phyloP scores from a whole-genome alignment of 2,329 filamentous ascomycete genomes.

The Claviceps capensis region DNA sequence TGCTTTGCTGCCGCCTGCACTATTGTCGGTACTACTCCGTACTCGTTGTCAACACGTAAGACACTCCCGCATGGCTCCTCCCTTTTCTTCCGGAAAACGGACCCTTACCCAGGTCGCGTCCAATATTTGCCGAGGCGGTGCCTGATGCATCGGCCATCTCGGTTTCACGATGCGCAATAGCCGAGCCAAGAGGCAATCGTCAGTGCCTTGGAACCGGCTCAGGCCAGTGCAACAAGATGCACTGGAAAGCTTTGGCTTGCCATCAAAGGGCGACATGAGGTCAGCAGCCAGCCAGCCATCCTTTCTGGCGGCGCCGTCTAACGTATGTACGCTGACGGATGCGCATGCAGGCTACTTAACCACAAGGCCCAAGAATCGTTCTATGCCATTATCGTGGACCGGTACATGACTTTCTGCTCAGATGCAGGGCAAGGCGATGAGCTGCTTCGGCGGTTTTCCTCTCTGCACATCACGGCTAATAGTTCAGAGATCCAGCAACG shows the following conservation, averaged over 20 bases:
- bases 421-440: conserved; percentile 56
- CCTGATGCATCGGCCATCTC: not conserved
- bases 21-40: too few relatives aligned
- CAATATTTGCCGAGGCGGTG: not conserved
- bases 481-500: not conserved
- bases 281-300: conserved; percentile 23
- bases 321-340: not conserved
- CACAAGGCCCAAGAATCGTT: conserved; percentile 70
- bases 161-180: conserved; percentile 7
- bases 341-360: conserved; percentile 46
- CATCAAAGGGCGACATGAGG: conserved; percentile 84
- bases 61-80: not conserved
- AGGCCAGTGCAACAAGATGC: conserved; percentile 64
- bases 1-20: too few relatives aligned
- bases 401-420: conserved; percentile 83
- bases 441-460: conserved; percentile 61
- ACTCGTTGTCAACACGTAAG: too few relatives aligned
- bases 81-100: not conserved
- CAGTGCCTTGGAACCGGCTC: conserved; percentile 54
- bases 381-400: conserved; percentile 74
- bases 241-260: conserved; percentile 68
- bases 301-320: not conserved
- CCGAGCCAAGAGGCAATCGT: conserved; percentile 21
- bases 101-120: not conserved
- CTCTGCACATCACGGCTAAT: conserved; percentile 27